Base-by-base conservation (phyloP, 352 stramenopile genomes). In the Pythium graminicola region DNA sequence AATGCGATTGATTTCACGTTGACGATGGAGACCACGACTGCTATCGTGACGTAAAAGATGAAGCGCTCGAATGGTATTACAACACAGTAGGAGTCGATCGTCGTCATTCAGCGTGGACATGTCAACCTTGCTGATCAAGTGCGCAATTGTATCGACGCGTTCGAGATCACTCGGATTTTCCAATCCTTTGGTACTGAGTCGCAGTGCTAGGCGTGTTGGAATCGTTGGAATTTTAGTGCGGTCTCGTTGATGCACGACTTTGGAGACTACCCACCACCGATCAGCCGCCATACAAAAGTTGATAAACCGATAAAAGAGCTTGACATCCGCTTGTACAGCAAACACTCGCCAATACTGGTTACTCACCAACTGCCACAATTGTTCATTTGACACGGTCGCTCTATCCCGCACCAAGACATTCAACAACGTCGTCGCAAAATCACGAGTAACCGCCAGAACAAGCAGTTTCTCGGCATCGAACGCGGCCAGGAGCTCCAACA, bases 391-490 rank as follows among this genome's bases (percentile, higher is more conserved):
- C n/a, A 57, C 41, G 29, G 32, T 31, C 10, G 29, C 29, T 2
- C 27, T 53, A 35, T 59, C 54, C 19, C 63, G 54, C 17, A 82
- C 35, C 41, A 86, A 42, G 17, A 50, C 60, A 54, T 77, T 78
- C 9, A 64, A 27, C 23, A 79, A 50, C 41, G 24, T 54, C 13
- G 11, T 13, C 11, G 20, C 11, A 7, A 28, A 17, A 26, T 1
- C 49, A 56, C 31, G 66, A 57, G 29, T 65, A 69, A 69, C 62
- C n/a, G 73, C 61, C 8, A 44, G 48, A 6, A 46, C 41, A 31
- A 73, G 28, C 23, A 61, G 43, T n/a, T 55, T 46, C 33, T 81
- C 47, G 29, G 67, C 57, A 17, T 72, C 57, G 9, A 69, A 41
- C 35, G 70, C 57, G 4, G 69, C 40, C 28, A 84, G 66, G 23